These are phyloP conservation scores for Boletus sensibilis DNA, from an alignment of 768 basidiomycete species.

Conservation along the genomic window DNA sequence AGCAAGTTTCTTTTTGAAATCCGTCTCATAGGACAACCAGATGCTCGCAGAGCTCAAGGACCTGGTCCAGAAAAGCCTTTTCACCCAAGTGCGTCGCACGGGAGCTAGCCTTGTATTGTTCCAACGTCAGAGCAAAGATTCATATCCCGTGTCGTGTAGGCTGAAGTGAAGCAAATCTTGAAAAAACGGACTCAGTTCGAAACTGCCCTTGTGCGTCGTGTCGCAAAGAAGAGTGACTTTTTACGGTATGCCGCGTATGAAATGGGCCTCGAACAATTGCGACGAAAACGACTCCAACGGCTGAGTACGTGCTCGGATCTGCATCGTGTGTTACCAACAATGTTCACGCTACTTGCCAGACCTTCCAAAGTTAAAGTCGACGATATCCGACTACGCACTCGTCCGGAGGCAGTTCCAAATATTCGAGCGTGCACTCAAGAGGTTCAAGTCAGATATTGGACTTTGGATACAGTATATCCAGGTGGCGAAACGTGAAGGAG, in stretches of 20 bases:
- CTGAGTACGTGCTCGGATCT: conserved; percentile 49
- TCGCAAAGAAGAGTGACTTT: conserved; percentile 85
- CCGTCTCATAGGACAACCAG: conserved; percentile 34
- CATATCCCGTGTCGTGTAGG: conserved; percentile 37
- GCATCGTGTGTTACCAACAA: background rate
- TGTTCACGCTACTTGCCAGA: conserved; percentile 21
- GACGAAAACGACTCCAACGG: conserved; percentile 70
- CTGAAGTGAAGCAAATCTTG: conserved; percentile 82
- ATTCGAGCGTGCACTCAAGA: conserved; percentile 84
- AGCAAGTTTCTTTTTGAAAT: background rate
- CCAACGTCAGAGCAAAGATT: background rate
- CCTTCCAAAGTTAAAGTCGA: conserved; percentile 41
- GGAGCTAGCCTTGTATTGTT: no score
- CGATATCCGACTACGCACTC: conserved; percentile 82
- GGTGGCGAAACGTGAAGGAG: conserved; percentile 77
- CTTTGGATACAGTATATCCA: conserved; percentile 90
- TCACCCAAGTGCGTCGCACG: conserved; percentile 61
- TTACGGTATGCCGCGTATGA: conserved; percentile 91
- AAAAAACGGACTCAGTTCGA: conserved; percentile 83
- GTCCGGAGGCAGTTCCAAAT: conserved; percentile 85
- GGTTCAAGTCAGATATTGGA: conserved; percentile 84
- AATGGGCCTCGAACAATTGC: conserved; percentile 80
- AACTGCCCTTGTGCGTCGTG: conserved; percentile 75
- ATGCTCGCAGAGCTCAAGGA: conserved; percentile 97
- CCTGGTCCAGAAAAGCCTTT: conserved; percentile 79